phyloP scores from a whole-genome alignment of 495 filamentous ascomycete species.

The Penicillium ucsense region DNA sequence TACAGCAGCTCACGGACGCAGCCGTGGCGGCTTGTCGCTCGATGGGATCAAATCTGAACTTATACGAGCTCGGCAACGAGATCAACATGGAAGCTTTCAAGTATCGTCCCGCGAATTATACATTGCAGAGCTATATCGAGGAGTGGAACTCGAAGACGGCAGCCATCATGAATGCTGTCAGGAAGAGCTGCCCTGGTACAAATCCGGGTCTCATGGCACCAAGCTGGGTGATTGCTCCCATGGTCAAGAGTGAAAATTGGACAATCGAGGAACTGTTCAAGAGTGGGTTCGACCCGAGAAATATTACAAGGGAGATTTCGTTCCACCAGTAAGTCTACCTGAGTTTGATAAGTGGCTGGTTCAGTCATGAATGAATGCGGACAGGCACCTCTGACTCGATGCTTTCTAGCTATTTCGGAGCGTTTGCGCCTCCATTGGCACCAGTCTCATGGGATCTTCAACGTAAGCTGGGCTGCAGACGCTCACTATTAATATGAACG shows the following conservation, averaged over 20 bases:
- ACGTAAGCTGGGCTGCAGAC: not conserved
- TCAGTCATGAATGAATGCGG: not conserved
- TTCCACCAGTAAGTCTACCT: conserved; percentile 9
- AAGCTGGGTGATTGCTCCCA: conserved; percentile 4
- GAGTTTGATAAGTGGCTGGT: not conserved
- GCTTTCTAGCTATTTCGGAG: conserved; percentile 9
- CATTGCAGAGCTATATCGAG: conserved; percentile 4
- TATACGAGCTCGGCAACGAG: conserved; percentile 12
- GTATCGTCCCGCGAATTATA: conserved; percentile 7
- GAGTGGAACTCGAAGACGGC: conserved; percentile 13
- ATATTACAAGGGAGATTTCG: conserved; percentile 7
- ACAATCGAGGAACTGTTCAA: conserved; percentile 6
- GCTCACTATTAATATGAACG: not conserved
- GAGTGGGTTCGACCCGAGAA: conserved; percentile 8
- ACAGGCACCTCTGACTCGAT: too few species aligned
- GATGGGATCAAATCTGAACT: conserved; percentile 5
- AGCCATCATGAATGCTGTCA: not conserved
- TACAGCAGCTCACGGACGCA: conserved; percentile 1
- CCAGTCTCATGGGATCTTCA: conserved; percentile 3
- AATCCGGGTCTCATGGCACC: conserved; percentile 11
- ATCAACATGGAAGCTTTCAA: conserved; percentile 2
- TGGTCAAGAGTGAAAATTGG: conserved; percentile 1
- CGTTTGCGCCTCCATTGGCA: not conserved
- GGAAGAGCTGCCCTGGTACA: conserved; percentile 8
- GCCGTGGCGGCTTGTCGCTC: conserved; percentile 4